Evolutionary conservation across 140 eudicot species (phyloP).

Genomic region (Senecio squalidus): DNA sequence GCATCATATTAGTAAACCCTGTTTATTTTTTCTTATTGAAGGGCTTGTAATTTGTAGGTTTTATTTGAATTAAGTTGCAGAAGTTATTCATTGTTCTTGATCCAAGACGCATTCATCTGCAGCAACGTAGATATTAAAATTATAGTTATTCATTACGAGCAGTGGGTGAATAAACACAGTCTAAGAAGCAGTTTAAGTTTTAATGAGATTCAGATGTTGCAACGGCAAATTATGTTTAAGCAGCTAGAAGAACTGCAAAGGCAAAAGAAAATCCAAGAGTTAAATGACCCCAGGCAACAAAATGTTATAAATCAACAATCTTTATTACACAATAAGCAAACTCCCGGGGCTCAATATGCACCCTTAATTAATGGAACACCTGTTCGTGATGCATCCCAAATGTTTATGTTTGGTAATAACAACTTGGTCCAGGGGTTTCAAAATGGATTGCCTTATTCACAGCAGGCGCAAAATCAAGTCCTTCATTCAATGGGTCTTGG

Average conservation of each 20-base stretch:
- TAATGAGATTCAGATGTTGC: conserved; percentile 65
- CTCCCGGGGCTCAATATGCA: conserved; percentile 35
- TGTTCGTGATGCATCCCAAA: conserved; percentile 45
- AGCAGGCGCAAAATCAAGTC: conserved; percentile 47
- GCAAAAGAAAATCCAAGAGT: conserved; percentile 66
- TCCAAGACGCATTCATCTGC: neutral
- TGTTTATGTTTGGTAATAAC: conserved; percentile 49
- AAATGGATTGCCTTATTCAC: conserved; percentile 43
- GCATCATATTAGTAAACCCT: conserved; percentile 5
- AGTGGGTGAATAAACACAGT: conserved; percentile 20
- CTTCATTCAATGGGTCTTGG: conserved; percentile 26
- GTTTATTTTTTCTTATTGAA: conserved; percentile 6
- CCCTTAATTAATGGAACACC: conserved; percentile 54
- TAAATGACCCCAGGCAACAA: conserved; percentile 45
- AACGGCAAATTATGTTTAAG: conserved; percentile 75
- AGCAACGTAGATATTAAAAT: neutral
- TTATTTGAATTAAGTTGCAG: neutral
- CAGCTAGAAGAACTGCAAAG: conserved; percentile 73
- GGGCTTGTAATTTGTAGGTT: conserved; percentile 24
- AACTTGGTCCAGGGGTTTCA: conserved; percentile 46
- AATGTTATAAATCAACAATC: conserved; percentile 53
- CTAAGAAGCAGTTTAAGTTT: conserved; percentile 26
- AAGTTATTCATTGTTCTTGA: conserved; percentile 19
- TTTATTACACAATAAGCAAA: conserved; percentile 37
- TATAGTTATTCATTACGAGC: conserved; percentile 1